Percentiles rank a stretch among this genome's conserved stretches.
Conservation (phyloP, 2,329 filamentous ascomycete species). For the Magnaporthiopsis rhizophila region DNA sequence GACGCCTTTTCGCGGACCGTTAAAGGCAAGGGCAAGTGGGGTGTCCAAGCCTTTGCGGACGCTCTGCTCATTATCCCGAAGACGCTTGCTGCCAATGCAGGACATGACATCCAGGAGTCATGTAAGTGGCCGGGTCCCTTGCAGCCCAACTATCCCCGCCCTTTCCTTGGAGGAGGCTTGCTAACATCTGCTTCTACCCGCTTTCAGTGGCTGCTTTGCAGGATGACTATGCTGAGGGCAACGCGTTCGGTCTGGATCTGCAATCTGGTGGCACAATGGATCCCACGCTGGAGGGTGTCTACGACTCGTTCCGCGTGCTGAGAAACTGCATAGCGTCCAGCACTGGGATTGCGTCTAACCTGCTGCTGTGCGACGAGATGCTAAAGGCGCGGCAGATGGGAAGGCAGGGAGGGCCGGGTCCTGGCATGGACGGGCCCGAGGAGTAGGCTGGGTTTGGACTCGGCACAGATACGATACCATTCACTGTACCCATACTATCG, state of each 20-base stretch:
- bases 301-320: slow-evolving; percentile 91
- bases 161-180: background rate
- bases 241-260: slow-evolving; percentile 79
- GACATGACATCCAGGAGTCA: slow-evolving; percentile 93
- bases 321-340: slow-evolving; percentile 91
- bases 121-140: slow-evolving; percentile 46
- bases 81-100: slow-evolving; percentile 90
- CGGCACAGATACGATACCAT: slow-evolving; percentile 15
- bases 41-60: slow-evolving; percentile 90
- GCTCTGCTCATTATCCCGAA: slow-evolving; percentile 94
- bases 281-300: slow-evolving; percentile 83
- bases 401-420: slow-evolving; percentile 51
- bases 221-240: slow-evolving; percentile 77
- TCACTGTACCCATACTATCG: slow-evolving; percentile 27
- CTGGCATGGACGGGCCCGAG: slow-evolving; percentile 55
- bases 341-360: slow-evolving; percentile 89
- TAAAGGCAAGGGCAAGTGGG: slow-evolving; percentile 97
- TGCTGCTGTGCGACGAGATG: slow-evolving; percentile 92
- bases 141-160: slow-evolving; percentile 11
- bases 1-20: slow-evolving; percentile 82
- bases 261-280: slow-evolving; percentile 90
- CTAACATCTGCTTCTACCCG: slow-evolving; percentile 9
- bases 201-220: slow-evolving; percentile 70
- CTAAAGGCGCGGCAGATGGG: slow-evolving; percentile 97
- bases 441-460: slow-evolving; percentile 25